Conservation (phyloP, 257 asterid species). For the Nicotiana undulata region DNA sequence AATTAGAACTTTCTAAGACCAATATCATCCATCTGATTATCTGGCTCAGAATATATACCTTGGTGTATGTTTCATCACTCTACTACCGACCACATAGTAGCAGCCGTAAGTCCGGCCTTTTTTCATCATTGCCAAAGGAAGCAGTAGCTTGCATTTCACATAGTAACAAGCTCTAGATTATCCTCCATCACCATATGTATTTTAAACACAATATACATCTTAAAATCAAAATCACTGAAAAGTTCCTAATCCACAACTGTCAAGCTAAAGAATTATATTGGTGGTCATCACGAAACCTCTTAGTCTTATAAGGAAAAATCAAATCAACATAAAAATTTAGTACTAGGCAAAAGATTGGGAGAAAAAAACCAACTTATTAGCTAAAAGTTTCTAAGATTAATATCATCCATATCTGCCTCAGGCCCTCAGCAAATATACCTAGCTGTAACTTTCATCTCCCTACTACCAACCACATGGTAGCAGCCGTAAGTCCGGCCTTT, state of each 20-base stretch:
- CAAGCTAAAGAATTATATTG: neutral
- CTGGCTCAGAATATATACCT: slow-evolving; percentile 73
- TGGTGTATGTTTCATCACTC: slow-evolving; percentile 46
- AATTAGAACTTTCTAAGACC: neutral
- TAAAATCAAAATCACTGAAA: neutral
- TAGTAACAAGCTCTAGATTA: neutral
- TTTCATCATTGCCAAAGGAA: slow-evolving; percentile 66
- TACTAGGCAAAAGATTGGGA: neutral
- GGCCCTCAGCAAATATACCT: slow-evolving; percentile 64
- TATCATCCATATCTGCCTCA: slow-evolving; percentile 40
- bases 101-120: slow-evolving; percentile 97
- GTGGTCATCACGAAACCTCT: neutral
- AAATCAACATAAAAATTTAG: neutral
- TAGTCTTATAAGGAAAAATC: neutral
- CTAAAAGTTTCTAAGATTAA: neutral
- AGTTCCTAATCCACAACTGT: neutral
- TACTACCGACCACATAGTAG: slow-evolving; percentile 71
- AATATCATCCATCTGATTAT: neutral
- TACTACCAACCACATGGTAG: slow-evolving; percentile 73
- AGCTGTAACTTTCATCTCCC: slow-evolving; percentile 43
- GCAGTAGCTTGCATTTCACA: neutral
- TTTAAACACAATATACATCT: neutral
- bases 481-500: slow-evolving; percentile 92
- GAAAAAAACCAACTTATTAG: neutral
- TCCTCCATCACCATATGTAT: neutral